Conservation (phyloP, 805 yeast species). For the Metschnikowia noctiluminum region DNA sequence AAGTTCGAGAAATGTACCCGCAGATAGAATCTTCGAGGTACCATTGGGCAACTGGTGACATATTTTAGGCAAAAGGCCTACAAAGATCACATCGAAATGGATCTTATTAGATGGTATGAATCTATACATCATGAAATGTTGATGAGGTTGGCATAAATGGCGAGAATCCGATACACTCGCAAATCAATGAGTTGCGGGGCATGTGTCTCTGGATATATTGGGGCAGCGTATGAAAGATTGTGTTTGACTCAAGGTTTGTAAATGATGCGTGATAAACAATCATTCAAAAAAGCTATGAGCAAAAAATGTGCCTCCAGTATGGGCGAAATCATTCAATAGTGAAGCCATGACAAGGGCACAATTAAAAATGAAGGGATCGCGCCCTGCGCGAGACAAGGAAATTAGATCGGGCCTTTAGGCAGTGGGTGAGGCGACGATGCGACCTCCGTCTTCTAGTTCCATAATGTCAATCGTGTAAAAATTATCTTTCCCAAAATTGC, state of each 20-base stretch:
- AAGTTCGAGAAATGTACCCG: constrained; percentile 38
- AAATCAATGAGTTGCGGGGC: constrained; percentile 20
- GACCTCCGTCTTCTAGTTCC: background rate
- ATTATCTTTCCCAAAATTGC: background rate
- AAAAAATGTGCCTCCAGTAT: too few relatives aligned
- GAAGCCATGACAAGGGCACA: too few relatives aligned
- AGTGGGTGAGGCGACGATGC: too few relatives aligned
- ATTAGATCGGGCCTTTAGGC: too few relatives aligned
- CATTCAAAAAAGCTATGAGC: too few relatives aligned
- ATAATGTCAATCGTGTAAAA: background rate
- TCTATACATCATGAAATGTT: constrained; percentile 45
- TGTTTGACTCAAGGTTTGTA: background rate
- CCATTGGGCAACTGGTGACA: constrained; percentile 41
- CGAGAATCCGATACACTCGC: constrained; percentile 27
- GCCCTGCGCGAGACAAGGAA: too few relatives aligned
- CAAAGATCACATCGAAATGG: constrained; percentile 41
- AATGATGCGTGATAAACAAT: background rate
- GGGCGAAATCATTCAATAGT: too few relatives aligned
- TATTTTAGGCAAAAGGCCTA: constrained; percentile 29
- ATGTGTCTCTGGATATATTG: background rate
- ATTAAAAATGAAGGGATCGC: too few relatives aligned
- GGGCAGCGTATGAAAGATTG: background rate
- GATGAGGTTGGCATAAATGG: constrained; percentile 39
- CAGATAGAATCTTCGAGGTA: constrained; percentile 29
- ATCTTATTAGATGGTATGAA: constrained; percentile 23